Evolutionary conservation across 2,329 filamentous ascomycete genomes (phyloP).

Genomic region (Seiridium unicorne): DNA sequence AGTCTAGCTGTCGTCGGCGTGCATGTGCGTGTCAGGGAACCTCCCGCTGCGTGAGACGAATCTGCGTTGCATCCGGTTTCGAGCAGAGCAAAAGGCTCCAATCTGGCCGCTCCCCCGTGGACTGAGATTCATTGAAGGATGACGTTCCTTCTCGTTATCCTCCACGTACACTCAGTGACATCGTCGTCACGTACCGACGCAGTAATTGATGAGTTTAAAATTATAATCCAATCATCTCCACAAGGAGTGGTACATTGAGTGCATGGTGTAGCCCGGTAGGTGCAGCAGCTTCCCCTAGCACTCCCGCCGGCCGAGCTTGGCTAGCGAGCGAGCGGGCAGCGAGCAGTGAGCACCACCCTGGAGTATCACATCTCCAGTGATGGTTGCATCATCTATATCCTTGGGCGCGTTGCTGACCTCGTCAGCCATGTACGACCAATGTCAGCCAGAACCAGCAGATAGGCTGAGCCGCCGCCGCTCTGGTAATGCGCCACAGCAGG

Average conservation of each 20-base stretch:
- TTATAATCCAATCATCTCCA: constrained; percentile 25
- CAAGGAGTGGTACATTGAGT: constrained; percentile 22
- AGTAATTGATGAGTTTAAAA: constrained; percentile 22
- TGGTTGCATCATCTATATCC: background rate
- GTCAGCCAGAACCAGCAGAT: background rate
- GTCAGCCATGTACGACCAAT: background rate
- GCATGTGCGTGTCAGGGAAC: background rate
- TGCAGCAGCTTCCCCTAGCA: background rate
- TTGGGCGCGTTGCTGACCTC: background rate
- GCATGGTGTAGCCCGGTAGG: constrained; percentile 15
- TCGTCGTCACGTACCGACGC: background rate
- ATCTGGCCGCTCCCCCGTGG: background rate
- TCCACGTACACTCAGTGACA: constrained; percentile 9
- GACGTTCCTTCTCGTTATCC: background rate
- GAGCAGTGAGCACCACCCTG: background rate
- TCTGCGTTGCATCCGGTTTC: constrained; percentile 3
- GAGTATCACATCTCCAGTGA: background rate
- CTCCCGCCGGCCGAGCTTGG: constrained; percentile 4
- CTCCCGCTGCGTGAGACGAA: background rate
- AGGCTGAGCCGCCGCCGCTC: background rate
- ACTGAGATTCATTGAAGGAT: background rate
- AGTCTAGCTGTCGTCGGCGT: background rate
- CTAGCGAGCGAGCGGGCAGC: background rate
- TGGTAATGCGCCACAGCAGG: too few relatives aligned
- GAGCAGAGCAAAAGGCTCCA: background rate